These are phyloP conservation scores for Hansenula sp. DNA, from an alignment of 1,139 yeast species.

Conservation along the genomic window DNA sequence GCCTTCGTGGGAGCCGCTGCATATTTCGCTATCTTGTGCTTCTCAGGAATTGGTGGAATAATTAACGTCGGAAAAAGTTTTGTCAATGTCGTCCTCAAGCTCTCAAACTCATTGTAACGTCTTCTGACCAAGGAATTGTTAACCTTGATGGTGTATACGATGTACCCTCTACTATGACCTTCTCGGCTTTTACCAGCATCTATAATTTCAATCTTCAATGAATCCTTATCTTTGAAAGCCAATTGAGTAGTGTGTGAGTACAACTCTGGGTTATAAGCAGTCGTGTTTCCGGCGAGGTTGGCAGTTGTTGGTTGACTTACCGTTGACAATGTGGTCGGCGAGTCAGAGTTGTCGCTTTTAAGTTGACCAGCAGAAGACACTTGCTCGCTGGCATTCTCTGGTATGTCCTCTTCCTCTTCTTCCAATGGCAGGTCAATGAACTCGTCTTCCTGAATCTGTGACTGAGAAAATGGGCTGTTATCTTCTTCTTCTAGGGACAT, in stretches of 20 bases:
- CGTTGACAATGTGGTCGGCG: slow-evolving; percentile 2
- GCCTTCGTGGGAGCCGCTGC: slow-evolving; percentile 48
- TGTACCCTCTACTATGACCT: slow-evolving; percentile 63
- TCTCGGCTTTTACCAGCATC: slow-evolving; percentile 82
- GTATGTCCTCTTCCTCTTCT: slow-evolving; percentile 6
- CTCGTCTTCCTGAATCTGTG: slow-evolving; percentile 21
- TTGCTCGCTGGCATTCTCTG: background rate
- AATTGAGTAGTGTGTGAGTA: slow-evolving; percentile 13
- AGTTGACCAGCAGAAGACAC: background rate
- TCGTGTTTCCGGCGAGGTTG: slow-evolving; percentile 5
- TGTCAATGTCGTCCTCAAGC: slow-evolving; percentile 60
- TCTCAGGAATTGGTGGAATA: slow-evolving; percentile 91
- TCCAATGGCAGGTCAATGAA: slow-evolving; percentile 23
- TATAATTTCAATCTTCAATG: slow-evolving; percentile 44
- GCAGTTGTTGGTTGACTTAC: background rate
- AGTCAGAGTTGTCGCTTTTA: slow-evolving; percentile 10
- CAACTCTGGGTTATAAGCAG: slow-evolving; percentile 20
- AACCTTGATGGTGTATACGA: slow-evolving; percentile 70
- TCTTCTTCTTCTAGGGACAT: slow-evolving; percentile 38
- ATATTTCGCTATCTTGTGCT: slow-evolving; percentile 53
- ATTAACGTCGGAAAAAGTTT: slow-evolving; percentile 75
- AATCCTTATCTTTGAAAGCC: slow-evolving; percentile 14
- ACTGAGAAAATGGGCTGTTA: slow-evolving; percentile 47
- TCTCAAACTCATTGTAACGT: slow-evolving; percentile 82
- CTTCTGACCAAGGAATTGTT: slow-evolving; percentile 62